Evolutionary conservation across 2,329 filamentous ascomycete genomes (phyloP).

Genomic region (Cadophora malorum): DNA sequence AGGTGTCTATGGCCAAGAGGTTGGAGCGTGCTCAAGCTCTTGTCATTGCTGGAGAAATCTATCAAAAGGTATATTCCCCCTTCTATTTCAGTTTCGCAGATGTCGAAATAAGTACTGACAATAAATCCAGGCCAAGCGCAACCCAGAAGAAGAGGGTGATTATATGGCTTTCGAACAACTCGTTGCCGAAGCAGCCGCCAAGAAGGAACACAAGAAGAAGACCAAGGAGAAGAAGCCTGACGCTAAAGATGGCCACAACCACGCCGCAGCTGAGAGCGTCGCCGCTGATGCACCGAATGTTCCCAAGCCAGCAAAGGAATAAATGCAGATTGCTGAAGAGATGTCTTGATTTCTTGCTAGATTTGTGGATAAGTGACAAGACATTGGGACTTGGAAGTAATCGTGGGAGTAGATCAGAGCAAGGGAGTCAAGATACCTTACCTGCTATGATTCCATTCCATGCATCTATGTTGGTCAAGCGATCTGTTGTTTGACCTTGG

Average conservation of each 20-base stretch:
- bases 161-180: constrained; percentile 99
- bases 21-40: constrained; percentile 91
- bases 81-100: background rate
- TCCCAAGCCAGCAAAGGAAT: constrained; percentile 39
- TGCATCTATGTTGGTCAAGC: background rate
- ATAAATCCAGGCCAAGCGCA: constrained; percentile 73
- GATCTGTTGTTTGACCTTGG: background rate
- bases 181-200: constrained; percentile 93
- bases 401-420: background rate
- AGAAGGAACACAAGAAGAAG: constrained; percentile 84
- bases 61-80: constrained; percentile 70
- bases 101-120: constrained; percentile 20
- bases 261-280: constrained; percentile 39
- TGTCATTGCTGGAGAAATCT: constrained; percentile 87
- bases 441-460: background rate
- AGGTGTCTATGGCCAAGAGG: constrained; percentile 81
- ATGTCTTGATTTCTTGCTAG: background rate
- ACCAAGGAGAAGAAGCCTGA: constrained; percentile 61
- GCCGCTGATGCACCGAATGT: constrained; percentile 51
- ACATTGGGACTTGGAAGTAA: background rate
- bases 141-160: constrained; percentile 95
- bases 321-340: background rate
- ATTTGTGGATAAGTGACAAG: background rate
- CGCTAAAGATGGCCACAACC: constrained; percentile 30
- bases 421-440: constrained; percentile 5